Percentiles rank a stretch among this genome's conserved stretches.
Evolutionary conservation across 345 rosid species (phyloP).

Genomic region (Eucalyptus curtisii): DNA sequence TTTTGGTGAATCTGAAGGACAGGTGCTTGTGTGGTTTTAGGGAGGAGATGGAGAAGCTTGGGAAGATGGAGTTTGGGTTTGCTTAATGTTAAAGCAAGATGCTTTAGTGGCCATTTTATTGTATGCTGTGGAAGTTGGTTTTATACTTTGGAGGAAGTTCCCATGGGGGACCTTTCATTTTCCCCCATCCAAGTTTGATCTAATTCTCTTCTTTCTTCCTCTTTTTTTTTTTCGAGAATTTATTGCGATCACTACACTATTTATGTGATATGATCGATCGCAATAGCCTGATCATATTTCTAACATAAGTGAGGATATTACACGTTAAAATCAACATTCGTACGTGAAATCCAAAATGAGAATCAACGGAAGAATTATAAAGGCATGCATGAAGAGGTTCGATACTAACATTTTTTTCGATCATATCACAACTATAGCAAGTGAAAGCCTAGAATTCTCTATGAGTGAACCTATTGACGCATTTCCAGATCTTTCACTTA

Average conservation of each 20-base stretch:
- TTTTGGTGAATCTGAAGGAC: conserved; percentile 47
- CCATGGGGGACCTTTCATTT: not conserved
- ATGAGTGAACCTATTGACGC: not conserved
- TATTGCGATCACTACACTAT: not conserved
- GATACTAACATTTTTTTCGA: not conserved
- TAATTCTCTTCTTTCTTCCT: not conserved
- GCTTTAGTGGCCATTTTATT: not conserved
- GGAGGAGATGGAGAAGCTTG: conserved; percentile 54
- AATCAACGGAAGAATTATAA: not conserved
- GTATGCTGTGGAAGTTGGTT: not conserved
- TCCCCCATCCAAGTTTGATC: not conserved
- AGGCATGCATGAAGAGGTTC: not conserved
- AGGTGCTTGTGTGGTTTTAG: conserved; percentile 36
- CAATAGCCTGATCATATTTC: not conserved
- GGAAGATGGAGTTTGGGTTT: conserved; percentile 16
- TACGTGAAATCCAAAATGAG: not conserved
- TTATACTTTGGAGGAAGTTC: not conserved
- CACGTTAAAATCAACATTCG: not conserved
- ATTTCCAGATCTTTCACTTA: not conserved
- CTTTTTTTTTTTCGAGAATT: not conserved
- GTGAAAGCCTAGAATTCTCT: not conserved
- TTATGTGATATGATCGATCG: not conserved
- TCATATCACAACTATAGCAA: not conserved
- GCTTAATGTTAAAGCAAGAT: not conserved
- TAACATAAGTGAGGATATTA: not conserved